Percentiles rank a stretch among this genome's conserved stretches.
These are phyloP conservation scores for Ganoderma meredithae DNA, from an alignment of 1,284 basidiomycete genomes.

Conservation along the genomic window DNA sequence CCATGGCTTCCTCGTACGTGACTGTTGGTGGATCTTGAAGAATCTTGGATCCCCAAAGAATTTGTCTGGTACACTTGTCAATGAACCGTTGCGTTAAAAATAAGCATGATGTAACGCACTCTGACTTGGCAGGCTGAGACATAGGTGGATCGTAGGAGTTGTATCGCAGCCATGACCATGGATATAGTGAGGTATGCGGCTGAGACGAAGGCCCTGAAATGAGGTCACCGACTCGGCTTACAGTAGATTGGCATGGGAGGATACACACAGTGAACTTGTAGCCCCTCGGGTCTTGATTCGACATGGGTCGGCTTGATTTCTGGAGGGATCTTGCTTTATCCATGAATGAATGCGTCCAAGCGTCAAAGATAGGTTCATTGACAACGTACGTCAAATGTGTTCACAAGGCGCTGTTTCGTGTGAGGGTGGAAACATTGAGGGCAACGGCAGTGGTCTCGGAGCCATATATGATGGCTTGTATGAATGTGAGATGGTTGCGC, in stretches of 20 bases:
- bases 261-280: slow-evolving; percentile 71
- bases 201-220: slow-evolving; percentile 64
- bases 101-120: slow-evolving; percentile 47
- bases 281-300: slow-evolving; percentile 67
- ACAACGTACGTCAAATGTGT: slow-evolving; percentile 78
- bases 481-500: not conserved
- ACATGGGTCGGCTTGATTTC: slow-evolving; percentile 75
- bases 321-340: slow-evolving; percentile 66
- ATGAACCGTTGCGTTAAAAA: not conserved
- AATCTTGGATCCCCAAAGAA: slow-evolving; percentile 86
- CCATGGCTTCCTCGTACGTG: slow-evolving; percentile 80
- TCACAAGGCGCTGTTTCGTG: slow-evolving; percentile 90
- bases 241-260: not conserved
- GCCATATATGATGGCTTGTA: slow-evolving; percentile 73
- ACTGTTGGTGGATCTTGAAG: slow-evolving; percentile 80
- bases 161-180: slow-evolving; percentile 84
- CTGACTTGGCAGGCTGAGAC: slow-evolving; percentile 39
- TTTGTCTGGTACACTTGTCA: slow-evolving; percentile 55
- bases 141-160: slow-evolving; percentile 79
- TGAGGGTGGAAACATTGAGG: slow-evolving; percentile 85
- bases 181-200: slow-evolving; percentile 81
- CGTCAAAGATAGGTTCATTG: not conserved
- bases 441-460: slow-evolving; percentile 91
- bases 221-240: slow-evolving; percentile 6
- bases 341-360: not conserved